These are phyloP conservation scores for Metschnikowia baotianmanensis DNA, from an alignment of 805 yeast species.

Conservation along the genomic window DNA sequence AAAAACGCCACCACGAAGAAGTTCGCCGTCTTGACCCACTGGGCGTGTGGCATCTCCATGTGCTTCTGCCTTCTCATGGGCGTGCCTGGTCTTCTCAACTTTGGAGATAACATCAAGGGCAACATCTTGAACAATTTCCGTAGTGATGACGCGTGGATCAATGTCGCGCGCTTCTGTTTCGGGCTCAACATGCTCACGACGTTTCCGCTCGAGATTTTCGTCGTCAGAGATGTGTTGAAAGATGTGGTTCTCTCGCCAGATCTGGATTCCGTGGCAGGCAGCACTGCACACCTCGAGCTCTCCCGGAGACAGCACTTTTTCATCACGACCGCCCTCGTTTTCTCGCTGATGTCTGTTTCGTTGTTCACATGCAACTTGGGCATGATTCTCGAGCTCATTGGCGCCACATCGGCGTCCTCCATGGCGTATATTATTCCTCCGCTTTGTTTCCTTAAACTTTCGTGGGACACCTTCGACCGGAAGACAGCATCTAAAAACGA, in stretches of 20 bases:
- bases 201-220: constrained; percentile 86
- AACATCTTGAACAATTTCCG: constrained; percentile 87
- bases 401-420: constrained; percentile 88
- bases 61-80: constrained; percentile 77
- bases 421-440: constrained; percentile 95
- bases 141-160: constrained; percentile 67
- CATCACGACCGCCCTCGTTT: constrained; percentile 63
- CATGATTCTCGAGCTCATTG: constrained; percentile 82
- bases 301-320: constrained; percentile 52
- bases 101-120: constrained; percentile 79
- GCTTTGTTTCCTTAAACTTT: constrained; percentile 68
- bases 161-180: constrained; percentile 85
- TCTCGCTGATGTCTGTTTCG: constrained; percentile 71
- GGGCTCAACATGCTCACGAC: constrained; percentile 93
- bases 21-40: constrained; percentile 76
- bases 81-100: constrained; percentile 69
- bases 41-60: constrained; percentile 79
- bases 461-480: constrained; percentile 43
- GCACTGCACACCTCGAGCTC: constrained; percentile 39
- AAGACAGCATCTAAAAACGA: constrained; percentile 17
- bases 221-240: constrained; percentile 80
- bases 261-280: constrained; percentile 4
- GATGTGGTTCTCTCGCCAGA: constrained; percentile 46
- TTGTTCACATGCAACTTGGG: constrained; percentile 85
- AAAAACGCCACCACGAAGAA: constrained; percentile 71